Evolutionary conservation across 2,329 filamentous ascomycete genomes (phyloP).

Genomic region (Didymella exigua): DNA sequence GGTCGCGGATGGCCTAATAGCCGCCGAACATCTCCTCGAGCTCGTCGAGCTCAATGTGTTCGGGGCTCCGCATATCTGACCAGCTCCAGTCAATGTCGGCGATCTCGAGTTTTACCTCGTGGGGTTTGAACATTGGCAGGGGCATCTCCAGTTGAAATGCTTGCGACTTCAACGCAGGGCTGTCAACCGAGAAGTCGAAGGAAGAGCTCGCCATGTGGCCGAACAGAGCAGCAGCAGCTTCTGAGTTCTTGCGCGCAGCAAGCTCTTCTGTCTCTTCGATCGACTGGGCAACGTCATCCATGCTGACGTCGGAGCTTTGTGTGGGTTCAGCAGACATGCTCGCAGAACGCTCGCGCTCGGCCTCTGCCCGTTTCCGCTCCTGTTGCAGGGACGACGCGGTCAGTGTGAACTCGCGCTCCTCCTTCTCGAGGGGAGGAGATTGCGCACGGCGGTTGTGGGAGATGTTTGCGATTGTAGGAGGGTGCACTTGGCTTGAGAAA

Average conservation of each 20-base stretch:
- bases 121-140: conserved; percentile 38
- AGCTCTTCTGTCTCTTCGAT: conserved; percentile 55
- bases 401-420: conserved; percentile 96
- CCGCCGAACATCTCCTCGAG: conserved; percentile 84
- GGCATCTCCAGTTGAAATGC: conserved; percentile 43
- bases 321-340: conserved; percentile 46
- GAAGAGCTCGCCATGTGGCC: conserved; percentile 50
- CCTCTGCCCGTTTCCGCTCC: conserved; percentile 55
- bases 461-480: conserved; percentile 50
- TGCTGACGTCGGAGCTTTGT: conserved; percentile 37
- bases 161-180: conserved; percentile 52
- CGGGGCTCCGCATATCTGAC: conserved; percentile 70
- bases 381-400: conserved; percentile 83
- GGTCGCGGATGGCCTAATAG: conserved; percentile 57
- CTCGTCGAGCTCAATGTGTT: conserved; percentile 90
- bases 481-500: conserved; percentile 60
- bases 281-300: conserved; percentile 47
- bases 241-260: conserved; percentile 57
- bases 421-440: conserved; percentile 87
- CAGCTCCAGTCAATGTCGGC: conserved; percentile 43
- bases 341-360: conserved; percentile 48
- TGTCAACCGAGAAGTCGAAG: conserved; percentile 51
- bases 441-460: conserved; percentile 72
- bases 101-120: conserved; percentile 40
- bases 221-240: conserved; percentile 57